These are phyloP conservation scores for Diaporthe sp. DNA, from an alignment of 2,329 filamentous ascomycete species.

Conservation along the genomic window DNA sequence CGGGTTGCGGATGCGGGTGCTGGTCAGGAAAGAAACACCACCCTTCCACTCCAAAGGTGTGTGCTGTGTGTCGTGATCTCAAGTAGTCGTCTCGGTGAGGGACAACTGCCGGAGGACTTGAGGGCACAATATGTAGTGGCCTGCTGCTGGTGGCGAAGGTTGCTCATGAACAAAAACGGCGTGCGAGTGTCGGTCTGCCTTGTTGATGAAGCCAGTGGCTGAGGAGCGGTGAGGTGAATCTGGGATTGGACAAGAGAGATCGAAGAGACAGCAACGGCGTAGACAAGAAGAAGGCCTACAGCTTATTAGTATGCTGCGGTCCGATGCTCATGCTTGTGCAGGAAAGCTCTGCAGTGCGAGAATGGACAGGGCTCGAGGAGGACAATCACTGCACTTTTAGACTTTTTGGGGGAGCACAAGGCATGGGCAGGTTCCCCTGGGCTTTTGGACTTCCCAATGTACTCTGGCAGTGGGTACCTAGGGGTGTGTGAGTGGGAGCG, in stretches of 20 bases:
- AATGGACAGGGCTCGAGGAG: slow-evolving; percentile 16
- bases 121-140: not conserved
- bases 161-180: slow-evolving; percentile 17
- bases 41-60: not conserved
- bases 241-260: slow-evolving; percentile 29
- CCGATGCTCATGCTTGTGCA: slow-evolving; percentile 27
- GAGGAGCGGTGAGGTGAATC: slow-evolving; percentile 30
- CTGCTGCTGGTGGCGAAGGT: not conserved
- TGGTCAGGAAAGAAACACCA: slow-evolving; percentile 4
- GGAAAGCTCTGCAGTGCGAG: slow-evolving; percentile 27
- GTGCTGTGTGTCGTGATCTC: not conserved
- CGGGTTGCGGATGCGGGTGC: slow-evolving; percentile 24
- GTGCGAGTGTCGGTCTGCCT: slow-evolving; percentile 25
- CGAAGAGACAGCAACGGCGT: slow-evolving; percentile 24
- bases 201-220: slow-evolving; percentile 4
- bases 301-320: slow-evolving; percentile 33
- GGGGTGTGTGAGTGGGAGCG: slow-evolving; percentile 20
- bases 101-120: not conserved
- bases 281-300: slow-evolving; percentile 27
- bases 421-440: slow-evolving; percentile 17
- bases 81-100: not conserved
- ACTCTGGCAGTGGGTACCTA: slow-evolving; percentile 27
- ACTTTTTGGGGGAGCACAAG: slow-evolving; percentile 28
- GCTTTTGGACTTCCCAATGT: slow-evolving; percentile 1
- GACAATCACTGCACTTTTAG: slow-evolving; percentile 27